phyloP scores from a whole-genome alignment of 2,329 filamentous ascomycete species.

The Phaeoacremonium minimum region DNA sequence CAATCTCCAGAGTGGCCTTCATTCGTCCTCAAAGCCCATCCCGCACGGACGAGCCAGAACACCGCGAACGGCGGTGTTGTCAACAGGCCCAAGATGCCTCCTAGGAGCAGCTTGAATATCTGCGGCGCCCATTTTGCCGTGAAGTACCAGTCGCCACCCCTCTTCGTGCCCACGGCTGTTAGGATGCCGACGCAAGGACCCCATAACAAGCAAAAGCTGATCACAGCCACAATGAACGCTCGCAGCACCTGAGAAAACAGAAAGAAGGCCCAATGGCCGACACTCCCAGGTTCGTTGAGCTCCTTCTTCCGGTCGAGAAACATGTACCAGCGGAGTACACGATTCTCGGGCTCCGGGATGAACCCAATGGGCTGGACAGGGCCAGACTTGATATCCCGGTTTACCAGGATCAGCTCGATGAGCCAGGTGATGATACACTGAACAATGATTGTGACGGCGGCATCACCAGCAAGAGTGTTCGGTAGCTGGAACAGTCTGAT shows the following conservation, averaged over 20 bases:
- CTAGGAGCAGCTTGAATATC: constrained; percentile 45
- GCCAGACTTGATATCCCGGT: constrained; percentile 37
- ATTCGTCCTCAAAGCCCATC: constrained; percentile 28
- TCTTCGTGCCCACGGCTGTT: constrained; percentile 26
- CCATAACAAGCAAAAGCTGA: constrained; percentile 38
- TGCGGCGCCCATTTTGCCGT: constrained; percentile 37
- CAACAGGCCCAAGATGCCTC: constrained; percentile 38
- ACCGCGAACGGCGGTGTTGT: constrained; percentile 42
- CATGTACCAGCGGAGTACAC: constrained; percentile 36
- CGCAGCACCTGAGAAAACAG: constrained; percentile 28
- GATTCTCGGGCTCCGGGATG: constrained; percentile 25
- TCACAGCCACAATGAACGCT: constrained; percentile 27
- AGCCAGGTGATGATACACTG: constrained; percentile 49
- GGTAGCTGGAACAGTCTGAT: constrained; percentile 45
- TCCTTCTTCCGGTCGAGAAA: constrained; percentile 28
- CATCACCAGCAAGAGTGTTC: constrained; percentile 46
- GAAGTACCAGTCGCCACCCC: constrained; percentile 39
- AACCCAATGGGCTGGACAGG: constrained; percentile 43
- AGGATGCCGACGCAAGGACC: constrained; percentile 37
- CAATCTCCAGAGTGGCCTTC: too few species aligned
- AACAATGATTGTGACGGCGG: constrained; percentile 44
- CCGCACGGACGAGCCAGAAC: constrained; percentile 46
- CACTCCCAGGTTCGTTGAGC: constrained; percentile 18
- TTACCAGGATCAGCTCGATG: constrained; percentile 41
- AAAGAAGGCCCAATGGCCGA: constrained; percentile 25